Evolutionary conservation across 495 filamentous ascomycete species (phyloP).

Genomic region (Aspergillus biplanus): DNA sequence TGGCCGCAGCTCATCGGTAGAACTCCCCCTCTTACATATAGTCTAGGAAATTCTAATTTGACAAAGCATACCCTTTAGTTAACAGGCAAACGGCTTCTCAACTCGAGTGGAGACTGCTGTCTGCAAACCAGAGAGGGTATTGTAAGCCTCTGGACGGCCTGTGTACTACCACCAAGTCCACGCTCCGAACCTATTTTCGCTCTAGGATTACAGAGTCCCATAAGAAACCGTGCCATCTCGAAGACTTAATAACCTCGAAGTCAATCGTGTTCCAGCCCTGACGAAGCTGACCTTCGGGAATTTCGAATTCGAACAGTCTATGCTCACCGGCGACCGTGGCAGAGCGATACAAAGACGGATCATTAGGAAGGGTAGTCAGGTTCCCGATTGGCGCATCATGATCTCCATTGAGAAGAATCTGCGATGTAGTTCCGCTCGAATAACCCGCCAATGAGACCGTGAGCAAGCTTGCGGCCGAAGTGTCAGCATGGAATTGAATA

Average conservation of each 20-base stretch:
- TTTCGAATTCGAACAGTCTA: constrained; percentile 37
- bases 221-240: background rate
- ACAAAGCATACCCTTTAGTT: too few relatives aligned
- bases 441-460: constrained; percentile 36
- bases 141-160: background rate
- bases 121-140: too few relatives aligned
- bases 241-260: background rate
- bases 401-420: constrained; percentile 30
- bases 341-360: constrained; percentile 37
- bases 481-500: constrained; percentile 28
- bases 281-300: constrained; percentile 12
- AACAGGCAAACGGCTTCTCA: too few relatives aligned
- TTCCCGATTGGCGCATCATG: constrained; percentile 16
- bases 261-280: constrained; percentile 2
- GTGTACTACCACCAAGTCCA: background rate
- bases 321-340: constrained; percentile 40
- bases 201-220: constrained; percentile 6
- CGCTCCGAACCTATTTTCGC: background rate
- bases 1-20: too few relatives aligned
- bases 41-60: too few relatives aligned
- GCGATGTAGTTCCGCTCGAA: constrained; percentile 25
- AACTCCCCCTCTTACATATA: too few relatives aligned
- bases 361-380: constrained; percentile 25
- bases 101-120: too few relatives aligned
- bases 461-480: constrained; percentile 16